A percentile compares a stretch with the other conserved stretches of the same genome.
phyloP scores from a whole-genome alignment of 164 flowering plant genomes.

The Vitis vinifera region ASM3070453v1 NC_081805.1:8350501-8351000 shows the following conservation, averaged over 20 bases:
- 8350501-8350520: too few species aligned
- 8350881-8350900: background rate
- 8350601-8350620: background rate
- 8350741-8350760: constrained; percentile 52
- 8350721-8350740: constrained; percentile 88
- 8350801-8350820: background rate
- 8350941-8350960: constrained; percentile 82
- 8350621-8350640: background rate
- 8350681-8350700: background rate
- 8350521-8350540: too few species aligned
- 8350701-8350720: constrained; percentile 69
- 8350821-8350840: background rate
- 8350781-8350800: constrained; percentile 61
- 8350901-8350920: constrained; percentile 70
- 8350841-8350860: background rate
- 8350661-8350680: too few species aligned
- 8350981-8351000: background rate
- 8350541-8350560: too few species aligned
- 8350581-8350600: background rate
- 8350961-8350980: constrained; percentile 79
- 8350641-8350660: too few species aligned
- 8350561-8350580: too few species aligned
- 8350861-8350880: background rate
- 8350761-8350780: constrained; percentile 73
- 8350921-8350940: constrained; percentile 73